phyloP scores from a whole-genome alignment of 176 grass and related monocot species.

The Cenchrus purpureus region DNA sequence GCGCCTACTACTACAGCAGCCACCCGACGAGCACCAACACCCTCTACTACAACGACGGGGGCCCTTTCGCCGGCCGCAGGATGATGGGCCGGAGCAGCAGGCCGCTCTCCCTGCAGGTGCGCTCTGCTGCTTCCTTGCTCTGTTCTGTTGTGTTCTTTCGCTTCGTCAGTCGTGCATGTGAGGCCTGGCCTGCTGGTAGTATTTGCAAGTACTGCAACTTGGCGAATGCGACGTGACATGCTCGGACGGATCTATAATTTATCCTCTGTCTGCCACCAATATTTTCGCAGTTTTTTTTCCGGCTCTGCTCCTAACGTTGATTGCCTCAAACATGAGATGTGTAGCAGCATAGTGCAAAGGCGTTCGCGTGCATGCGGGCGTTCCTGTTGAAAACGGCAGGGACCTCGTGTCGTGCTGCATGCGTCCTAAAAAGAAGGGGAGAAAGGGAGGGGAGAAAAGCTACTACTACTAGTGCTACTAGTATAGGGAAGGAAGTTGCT shows the following conservation, averaged over 20 bases:
- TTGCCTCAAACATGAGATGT: not conserved
- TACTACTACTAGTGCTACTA: too few relatives aligned
- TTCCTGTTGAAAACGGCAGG: conserved; percentile 26
- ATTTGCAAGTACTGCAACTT: conserved; percentile 34
- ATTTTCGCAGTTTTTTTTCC: not conserved
- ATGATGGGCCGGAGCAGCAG: conserved; percentile 66
- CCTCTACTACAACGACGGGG: conserved; percentile 43
- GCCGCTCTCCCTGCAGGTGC: conserved; percentile 76
- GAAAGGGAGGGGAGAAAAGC: not conserved
- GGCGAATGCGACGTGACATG: conserved; percentile 43
- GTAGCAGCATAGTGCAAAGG: not conserved
- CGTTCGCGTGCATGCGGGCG: not conserved
- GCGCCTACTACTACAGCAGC: conserved; percentile 63
- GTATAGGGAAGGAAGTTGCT: not conserved
- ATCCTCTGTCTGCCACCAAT: conserved; percentile 23
- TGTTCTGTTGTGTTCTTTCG: not conserved
- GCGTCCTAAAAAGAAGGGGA: conserved; percentile 45
- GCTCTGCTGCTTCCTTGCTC: not conserved
- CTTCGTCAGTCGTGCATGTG: not conserved
- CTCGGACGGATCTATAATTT: conserved; percentile 8
- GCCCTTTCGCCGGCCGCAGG: conserved; percentile 44
- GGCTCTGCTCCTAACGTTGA: too few relatives aligned
- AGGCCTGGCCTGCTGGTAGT: not conserved
- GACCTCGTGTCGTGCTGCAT: conserved; percentile 22
- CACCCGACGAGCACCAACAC: conserved; percentile 65